Base-by-base conservation (phyloP, 257 asterid species). In the Verbena officinalis region DNA sequence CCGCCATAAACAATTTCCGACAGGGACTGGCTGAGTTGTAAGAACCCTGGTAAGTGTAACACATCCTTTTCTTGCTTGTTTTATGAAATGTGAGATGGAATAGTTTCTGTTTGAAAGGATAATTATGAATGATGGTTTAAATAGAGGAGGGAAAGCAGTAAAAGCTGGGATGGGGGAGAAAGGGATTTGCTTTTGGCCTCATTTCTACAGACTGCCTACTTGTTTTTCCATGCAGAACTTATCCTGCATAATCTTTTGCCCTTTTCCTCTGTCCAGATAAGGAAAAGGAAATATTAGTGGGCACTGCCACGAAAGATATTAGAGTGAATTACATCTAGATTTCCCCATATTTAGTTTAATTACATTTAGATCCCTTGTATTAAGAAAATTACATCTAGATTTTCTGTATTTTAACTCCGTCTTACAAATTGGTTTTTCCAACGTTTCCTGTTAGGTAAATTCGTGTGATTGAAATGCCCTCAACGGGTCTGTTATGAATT, bases 171-270 rank as follows among this genome's bases (percentile, higher is more conserved):
- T 71, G 46, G 57, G 54, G 60, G 8, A 27, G 62, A 73, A 59
- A 54, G 62, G 74, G 57, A 38, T 67, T 4, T 60, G 70, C 78
- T 73, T 73, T 73, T 48, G 59, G 46, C 64, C 39, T 61, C 51
- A 15, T 27, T 48, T 46, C 17, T 52, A 34, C 23, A 65, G 15
- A 51, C 70, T 53, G 33, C 33, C 46, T 11, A 30, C 20, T 4
- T 30, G 6, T 44, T 30, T 62, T 45, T 23, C 19, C 71, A 53
- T 51, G 70, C 55, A 39, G 8, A 65, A 54, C 62, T 65, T 65
- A 65, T 65, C 60, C 61, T 9, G 15, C 16, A 52, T 14, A 21
- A 49, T 38, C 33, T 27, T 27, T 27, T 39, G 14, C 14, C n/a
- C 27, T 27, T 27, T 27, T 7, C 31, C 36, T 39, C 24, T 30